A percentile compares a stretch with the other conserved stretches of the same genome.
These are phyloP conservation scores for Geotrichum ghanense DNA, from an alignment of 805 yeast species.

Conservation along the genomic window DNA sequence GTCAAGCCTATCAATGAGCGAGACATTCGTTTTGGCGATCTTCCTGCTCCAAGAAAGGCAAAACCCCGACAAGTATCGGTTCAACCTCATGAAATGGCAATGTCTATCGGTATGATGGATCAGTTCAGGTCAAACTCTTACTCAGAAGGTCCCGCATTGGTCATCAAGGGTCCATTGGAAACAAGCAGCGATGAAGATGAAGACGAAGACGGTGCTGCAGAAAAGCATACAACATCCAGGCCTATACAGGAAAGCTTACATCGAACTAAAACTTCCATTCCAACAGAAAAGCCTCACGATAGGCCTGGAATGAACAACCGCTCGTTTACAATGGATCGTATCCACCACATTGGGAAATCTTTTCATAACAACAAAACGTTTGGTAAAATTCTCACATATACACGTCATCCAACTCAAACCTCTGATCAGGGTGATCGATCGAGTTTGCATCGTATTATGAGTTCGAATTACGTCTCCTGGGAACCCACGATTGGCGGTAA, in stretches of 20 bases:
- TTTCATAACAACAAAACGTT: too few relatives aligned
- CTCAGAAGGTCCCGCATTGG: conserved; percentile 65
- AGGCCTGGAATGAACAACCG: not conserved
- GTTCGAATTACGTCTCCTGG: conserved; percentile 63
- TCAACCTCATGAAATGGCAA: conserved; percentile 73
- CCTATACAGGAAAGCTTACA: not conserved
- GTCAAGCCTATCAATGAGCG: conserved; percentile 18
- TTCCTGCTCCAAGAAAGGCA: conserved; percentile 32
- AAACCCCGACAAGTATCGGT: conserved; percentile 29
- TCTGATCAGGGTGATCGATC: not conserved
- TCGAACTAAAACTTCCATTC: not conserved
- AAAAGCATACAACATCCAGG: not conserved
- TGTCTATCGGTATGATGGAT: conserved; percentile 75
- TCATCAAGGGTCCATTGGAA: conserved; percentile 70
- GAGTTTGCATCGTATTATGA: conserved; percentile 17
- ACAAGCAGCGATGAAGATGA: conserved; percentile 30
- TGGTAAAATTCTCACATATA: not conserved
- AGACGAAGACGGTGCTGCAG: conserved; percentile 6
- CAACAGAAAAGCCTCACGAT: not conserved
- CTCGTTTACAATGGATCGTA: not conserved
- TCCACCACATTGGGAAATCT: not conserved
- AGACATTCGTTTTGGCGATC: conserved; percentile 45
- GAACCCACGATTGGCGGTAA: conserved; percentile 87
- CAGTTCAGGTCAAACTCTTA: conserved; percentile 23
- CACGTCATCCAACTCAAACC: not conserved